These are phyloP conservation scores for Tieghemiomyces parasiticus DNA, from an alignment of 192 early-diverging fungal genomes.

Conservation along the genomic window DNA sequence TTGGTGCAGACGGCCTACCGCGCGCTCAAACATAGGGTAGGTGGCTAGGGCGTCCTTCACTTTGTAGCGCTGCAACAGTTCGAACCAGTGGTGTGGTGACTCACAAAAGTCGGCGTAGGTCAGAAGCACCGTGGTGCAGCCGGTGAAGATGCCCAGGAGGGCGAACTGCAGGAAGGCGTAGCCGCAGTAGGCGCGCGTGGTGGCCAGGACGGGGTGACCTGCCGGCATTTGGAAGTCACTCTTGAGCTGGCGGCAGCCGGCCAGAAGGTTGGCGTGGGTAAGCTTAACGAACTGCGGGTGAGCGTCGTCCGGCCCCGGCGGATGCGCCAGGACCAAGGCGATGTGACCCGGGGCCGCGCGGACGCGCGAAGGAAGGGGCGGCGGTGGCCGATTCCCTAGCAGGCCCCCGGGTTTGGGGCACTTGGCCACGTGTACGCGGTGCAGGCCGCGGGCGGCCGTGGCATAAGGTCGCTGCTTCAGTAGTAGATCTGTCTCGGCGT, in stretches of 20 bases:
- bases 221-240: constrained; percentile 32
- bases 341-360: constrained; percentile 14
- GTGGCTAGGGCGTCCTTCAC: constrained; percentile 55
- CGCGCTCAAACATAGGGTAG: constrained; percentile 48
- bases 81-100: constrained; percentile 52
- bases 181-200: constrained; percentile 30
- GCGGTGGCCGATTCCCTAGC: neutral
- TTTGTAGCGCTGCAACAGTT: constrained; percentile 49
- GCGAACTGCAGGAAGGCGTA: constrained; percentile 34
- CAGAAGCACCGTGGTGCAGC: constrained; percentile 45
- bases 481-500: constrained; percentile 44
- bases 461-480: constrained; percentile 38
- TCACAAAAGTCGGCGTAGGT: constrained; percentile 41
- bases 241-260: constrained; percentile 26
- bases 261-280: constrained; percentile 22
- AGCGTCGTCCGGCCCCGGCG: constrained; percentile 20
- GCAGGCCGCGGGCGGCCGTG: constrained; percentile 13
- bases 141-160: constrained; percentile 34
- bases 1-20: constrained; percentile 34
- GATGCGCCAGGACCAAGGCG: constrained; percentile 40
- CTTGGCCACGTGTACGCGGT: constrained; percentile 43
- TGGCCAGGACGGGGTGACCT: constrained; percentile 23
- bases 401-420: constrained; percentile 25
- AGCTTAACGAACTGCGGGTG: constrained; percentile 29
- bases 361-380: neutral